These are phyloP conservation scores for Mimosa pudica DNA, from an alignment of 306 rosid species.

Conservation along the genomic window DNA sequence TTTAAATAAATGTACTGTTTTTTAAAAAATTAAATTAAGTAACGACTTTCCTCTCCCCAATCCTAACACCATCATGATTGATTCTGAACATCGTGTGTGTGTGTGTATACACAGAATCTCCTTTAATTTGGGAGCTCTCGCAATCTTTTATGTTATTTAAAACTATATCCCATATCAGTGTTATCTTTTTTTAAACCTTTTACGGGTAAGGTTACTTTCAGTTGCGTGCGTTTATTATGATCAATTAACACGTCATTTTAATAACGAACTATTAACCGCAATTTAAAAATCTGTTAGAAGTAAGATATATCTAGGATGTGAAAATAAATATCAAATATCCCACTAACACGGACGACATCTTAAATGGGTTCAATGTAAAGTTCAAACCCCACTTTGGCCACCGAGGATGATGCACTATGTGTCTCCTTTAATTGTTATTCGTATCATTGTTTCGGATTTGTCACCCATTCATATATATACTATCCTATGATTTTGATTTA, in stretches of 20 bases:
- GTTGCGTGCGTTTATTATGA: no score
- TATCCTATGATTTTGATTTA: background rate
- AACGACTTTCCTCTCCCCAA: background rate
- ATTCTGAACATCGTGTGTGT: background rate
- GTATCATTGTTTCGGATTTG: constrained; percentile 1
- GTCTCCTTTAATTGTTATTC: background rate
- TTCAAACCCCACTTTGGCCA: constrained; percentile 4
- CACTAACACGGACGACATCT: background rate
- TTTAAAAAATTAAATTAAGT: no score
- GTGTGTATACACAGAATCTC: background rate
- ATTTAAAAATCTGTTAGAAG: no score
- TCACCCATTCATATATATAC: background rate
- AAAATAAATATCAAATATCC: background rate
- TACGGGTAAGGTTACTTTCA: no score
- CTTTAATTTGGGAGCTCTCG: background rate
- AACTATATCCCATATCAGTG: background rate
- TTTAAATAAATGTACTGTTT: no score
- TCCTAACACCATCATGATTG: no score
- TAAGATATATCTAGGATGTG: no score
- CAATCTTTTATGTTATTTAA: no score
- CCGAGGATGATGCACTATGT: background rate
- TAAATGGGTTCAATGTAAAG: no score
- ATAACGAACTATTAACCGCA: no score
- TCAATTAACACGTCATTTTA: no score
- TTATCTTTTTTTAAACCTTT: no score